These are phyloP conservation scores for Solioccasus polychromus DNA, from an alignment of 768 basidiomycete species.

Conservation along the genomic window DNA sequence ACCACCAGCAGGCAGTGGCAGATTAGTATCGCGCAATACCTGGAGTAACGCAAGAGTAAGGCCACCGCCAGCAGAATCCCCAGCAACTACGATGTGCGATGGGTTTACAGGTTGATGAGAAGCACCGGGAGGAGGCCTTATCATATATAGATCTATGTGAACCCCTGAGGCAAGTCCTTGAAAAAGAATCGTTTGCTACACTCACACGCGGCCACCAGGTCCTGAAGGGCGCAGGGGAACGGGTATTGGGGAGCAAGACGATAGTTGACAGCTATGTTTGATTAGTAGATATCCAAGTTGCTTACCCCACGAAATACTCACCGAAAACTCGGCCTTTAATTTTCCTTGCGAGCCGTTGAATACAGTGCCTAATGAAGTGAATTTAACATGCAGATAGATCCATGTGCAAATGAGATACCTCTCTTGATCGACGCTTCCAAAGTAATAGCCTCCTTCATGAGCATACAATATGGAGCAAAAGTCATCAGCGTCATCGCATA, in stretches of 20 bases:
- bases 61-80: slow-evolving; percentile 94
- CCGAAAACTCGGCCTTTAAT: slow-evolving; percentile 89
- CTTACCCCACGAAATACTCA: slow-evolving; percentile 32
- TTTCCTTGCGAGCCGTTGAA: slow-evolving; percentile 86
- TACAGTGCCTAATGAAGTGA: slow-evolving; percentile 51
- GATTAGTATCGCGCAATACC: slow-evolving; percentile 76
- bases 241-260: slow-evolving; percentile 96
- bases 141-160: slow-evolving; percentile 75
- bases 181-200: not conserved
- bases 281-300: slow-evolving; percentile 5
- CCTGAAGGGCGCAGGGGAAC: slow-evolving; percentile 91
- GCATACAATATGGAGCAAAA: slow-evolving; percentile 81
- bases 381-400: slow-evolving; percentile 7
- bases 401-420: slow-evolving; percentile 36
- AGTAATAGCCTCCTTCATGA: slow-evolving; percentile 86
- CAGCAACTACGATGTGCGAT: slow-evolving; percentile 77
- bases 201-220: slow-evolving; percentile 83
- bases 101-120: slow-evolving; percentile 80
- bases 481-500: slow-evolving; percentile 73
- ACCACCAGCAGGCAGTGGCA: slow-evolving; percentile 85
- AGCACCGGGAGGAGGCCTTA: slow-evolving; percentile 78
- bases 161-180: not conserved
- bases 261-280: slow-evolving; percentile 64
- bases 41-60: slow-evolving; percentile 81
- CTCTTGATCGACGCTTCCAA: slow-evolving; percentile 78